Base-by-base conservation (phyloP, 106 monocot species). In the Gastrodia elata region DNA sequence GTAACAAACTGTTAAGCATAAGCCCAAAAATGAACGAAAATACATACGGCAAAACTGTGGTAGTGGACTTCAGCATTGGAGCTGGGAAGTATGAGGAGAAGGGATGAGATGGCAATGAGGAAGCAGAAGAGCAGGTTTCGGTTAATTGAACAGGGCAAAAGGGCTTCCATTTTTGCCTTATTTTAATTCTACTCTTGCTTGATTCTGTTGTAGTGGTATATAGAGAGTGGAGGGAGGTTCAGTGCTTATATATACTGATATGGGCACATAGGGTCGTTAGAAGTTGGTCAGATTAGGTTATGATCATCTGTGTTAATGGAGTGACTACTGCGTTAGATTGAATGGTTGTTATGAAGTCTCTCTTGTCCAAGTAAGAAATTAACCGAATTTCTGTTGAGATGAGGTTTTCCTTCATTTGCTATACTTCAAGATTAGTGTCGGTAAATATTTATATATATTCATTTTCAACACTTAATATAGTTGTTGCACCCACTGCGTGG, bases 211-310 rank as follows among this genome's bases (percentile, higher is more conserved):
- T 61, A 22, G 52, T 52, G 20, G 52, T 5, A 52, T 52, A 9
- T 18, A 52, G 22, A 48, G 48, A 27, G 56, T 36, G 30, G 24
- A 7, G 2, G 69, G 38, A 48, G 73, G 42, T 35, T 3, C 26
- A 20, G 69, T 20, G 26, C 38, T 33, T 22, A 73, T 77, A 77
- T 67, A 61, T 14, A 32, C 13, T 2, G 42, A 30, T n/a, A n/a
- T 34, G 68, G 10, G 73, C 35, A n/a, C 33, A 40, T 55, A 52
- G 71, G 67, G 73, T 76, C 77, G 73, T 72, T 77, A 52, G 32
- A 76, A 11, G 52, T 68, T 72, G 65, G 73, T 49, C 33, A 18
- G 74, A 68, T 74, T 82, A 78, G 82, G 82, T 61, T 78, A 71
- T 78, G 82, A 68, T 82, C 77, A 68, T 82, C 78, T 82, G 42